Evolutionary conservation across 257 asterid species (phyloP).

Genomic region (Cynanchum wilfordii): DNA sequence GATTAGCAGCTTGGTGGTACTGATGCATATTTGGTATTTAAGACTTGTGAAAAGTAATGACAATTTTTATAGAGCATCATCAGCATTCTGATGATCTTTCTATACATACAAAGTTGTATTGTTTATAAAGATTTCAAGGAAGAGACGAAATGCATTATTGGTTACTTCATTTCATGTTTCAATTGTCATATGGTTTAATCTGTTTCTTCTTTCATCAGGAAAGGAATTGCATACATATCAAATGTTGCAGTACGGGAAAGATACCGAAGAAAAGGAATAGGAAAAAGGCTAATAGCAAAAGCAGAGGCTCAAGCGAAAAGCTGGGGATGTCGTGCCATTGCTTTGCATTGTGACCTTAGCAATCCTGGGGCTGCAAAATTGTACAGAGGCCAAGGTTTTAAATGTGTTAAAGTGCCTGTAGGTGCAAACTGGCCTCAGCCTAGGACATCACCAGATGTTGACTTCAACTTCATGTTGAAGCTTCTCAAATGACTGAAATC

Average conservation of each 20-base stretch:
- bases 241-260: constrained; percentile 77
- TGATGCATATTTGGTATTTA: not conserved
- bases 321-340: constrained; percentile 91
- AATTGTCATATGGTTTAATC: not conserved
- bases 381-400: constrained; percentile 62
- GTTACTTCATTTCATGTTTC: not conserved
- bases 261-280: constrained; percentile 75
- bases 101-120: not conserved
- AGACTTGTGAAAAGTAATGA: too few species aligned
- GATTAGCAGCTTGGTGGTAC: not conserved
- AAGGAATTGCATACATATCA: constrained; percentile 82
- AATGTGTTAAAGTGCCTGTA: constrained; percentile 50
- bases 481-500: constrained; percentile 31
- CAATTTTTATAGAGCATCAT: too few species aligned
- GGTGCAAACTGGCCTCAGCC: constrained; percentile 95
- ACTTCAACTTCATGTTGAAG: constrained; percentile 86
- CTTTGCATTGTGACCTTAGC: constrained; percentile 67
- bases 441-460: constrained; percentile 48
- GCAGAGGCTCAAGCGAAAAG: constrained; percentile 75
- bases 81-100: not conserved
- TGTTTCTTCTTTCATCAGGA: constrained; percentile 31
- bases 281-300: constrained; percentile 53
- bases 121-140: not conserved
- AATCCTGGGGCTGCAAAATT: constrained; percentile 66
- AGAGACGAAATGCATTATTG: not conserved